Evolutionary conservation across 805 yeast species (phyloP), one percentile per base, ranked within the genome.

Genomic region (Metschnikowia orientalis): DNA sequence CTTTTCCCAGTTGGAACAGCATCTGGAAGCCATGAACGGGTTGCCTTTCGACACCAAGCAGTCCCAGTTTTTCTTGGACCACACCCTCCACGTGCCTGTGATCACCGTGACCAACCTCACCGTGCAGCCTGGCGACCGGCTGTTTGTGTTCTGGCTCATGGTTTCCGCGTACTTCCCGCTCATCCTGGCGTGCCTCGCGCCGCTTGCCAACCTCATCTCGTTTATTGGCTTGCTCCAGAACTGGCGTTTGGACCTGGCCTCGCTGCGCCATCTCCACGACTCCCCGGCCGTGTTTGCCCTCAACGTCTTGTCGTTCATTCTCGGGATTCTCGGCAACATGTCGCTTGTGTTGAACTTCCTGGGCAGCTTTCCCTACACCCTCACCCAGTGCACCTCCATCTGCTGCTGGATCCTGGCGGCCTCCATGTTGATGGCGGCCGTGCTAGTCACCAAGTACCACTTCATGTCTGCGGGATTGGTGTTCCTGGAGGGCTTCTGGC

Each of bases 111-210:
- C 57, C 18, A 54, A 50, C 28, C 39, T 64, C 19, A 44, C 48
- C 13, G 50, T 61, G 18, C 55, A 54, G 26, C 71, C 71, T 0
- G 71, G 71, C 0, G 69, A 62, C 8, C 48, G 40, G 1, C 32
- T 45, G 17, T 64, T 63, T 36, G 39, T 62, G n/a, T 17, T 54
- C 15, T 85, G 94, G 92, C 81, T 81, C 44, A 47, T 71, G 9
- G 56, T 80, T 0, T 77, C 89, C 3, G 71, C 81, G 2, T 78
- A 79, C 44, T 70, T 85, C 42, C 95, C 95, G 0, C 68, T 86
- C 16, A 52, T 81, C 6, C 78, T 89, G 1, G 87, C 90, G 4
- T 82, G 90, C 44, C 48, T 79, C 22, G 94, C 92, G 0, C 95
- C 95, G 0, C 47, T 86, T 17, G 79, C 90, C 5, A 84, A 84